phyloP scores from a whole-genome alignment of 257 asterid species.

The Lycium ferocissimum region DNA sequence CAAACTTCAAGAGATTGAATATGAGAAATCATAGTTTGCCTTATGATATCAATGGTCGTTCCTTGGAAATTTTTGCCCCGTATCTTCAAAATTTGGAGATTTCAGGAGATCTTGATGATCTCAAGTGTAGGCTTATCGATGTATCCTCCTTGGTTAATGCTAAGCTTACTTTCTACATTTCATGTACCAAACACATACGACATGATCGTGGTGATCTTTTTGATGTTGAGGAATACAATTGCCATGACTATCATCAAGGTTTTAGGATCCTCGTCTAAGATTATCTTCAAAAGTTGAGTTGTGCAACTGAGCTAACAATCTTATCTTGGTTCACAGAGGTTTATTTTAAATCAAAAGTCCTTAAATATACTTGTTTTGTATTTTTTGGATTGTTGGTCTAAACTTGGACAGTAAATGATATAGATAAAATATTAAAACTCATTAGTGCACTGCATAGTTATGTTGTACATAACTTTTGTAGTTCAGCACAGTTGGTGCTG shows the following conservation, averaged over 20 bases:
- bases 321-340: neutral
- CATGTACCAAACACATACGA: neutral
- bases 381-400: neutral
- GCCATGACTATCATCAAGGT: neutral
- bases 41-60: neutral
- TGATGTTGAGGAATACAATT: neutral
- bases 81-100: neutral
- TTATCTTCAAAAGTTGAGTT: neutral
- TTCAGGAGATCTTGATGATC: neutral
- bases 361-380: neutral
- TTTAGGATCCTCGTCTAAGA: neutral
- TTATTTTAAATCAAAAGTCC: neutral
- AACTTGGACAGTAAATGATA: neutral
- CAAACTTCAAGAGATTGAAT: neutral
- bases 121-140: neutral
- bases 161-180: neutral
- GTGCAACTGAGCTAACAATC: neutral
- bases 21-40: neutral
- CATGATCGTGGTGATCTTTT: neutral
- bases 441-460: neutral
- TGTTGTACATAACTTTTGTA: neutral
- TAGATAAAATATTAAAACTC: neutral
- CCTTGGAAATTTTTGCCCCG: constrained; percentile 14
- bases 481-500: neutral
- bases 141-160: neutral